Evolutionary conservation across 1,284 basidiomycete genomes (phyloP).

Genomic region (Paramarasmius palmivorus): DNA sequence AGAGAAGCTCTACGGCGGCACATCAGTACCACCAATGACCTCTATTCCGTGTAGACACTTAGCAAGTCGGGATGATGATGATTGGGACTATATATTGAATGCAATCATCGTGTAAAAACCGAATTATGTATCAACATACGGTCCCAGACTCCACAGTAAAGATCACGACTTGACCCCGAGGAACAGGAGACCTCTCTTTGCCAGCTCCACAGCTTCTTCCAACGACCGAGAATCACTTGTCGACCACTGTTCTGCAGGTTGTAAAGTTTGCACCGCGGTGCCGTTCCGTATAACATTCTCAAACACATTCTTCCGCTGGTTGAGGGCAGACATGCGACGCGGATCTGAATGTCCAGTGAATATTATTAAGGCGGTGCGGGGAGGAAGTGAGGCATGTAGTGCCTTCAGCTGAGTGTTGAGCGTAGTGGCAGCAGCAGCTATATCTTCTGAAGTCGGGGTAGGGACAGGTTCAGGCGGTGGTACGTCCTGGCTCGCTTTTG

Average conservation of each 20-base stretch:
- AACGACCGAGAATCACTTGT: slow-evolving; percentile 73
- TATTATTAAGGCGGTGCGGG: slow-evolving; percentile 79
- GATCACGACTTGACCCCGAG: slow-evolving; percentile 63
- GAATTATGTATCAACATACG: neutral
- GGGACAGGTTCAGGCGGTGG: slow-evolving; percentile 30
- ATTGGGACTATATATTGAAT: slow-evolving; percentile 65
- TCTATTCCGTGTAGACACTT: slow-evolving; percentile 55
- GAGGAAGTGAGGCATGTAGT: slow-evolving; percentile 70
- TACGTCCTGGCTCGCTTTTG: slow-evolving; percentile 42
- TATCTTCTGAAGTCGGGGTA: slow-evolving; percentile 34
- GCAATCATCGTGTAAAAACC: slow-evolving; percentile 21
- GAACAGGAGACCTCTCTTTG: slow-evolving; percentile 82
- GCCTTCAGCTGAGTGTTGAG: slow-evolving; percentile 64
- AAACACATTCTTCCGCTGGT: slow-evolving; percentile 68
- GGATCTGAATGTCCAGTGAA: slow-evolving; percentile 90
- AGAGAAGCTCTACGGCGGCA: slow-evolving; percentile 21
- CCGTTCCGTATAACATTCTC: slow-evolving; percentile 68
- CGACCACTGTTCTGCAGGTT: slow-evolving; percentile 62
- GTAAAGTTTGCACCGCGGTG: slow-evolving; percentile 48
- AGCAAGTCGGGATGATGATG: slow-evolving; percentile 37
- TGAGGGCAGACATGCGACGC: slow-evolving; percentile 70
- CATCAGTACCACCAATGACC: slow-evolving; percentile 43
- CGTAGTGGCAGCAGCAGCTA: slow-evolving; percentile 37
- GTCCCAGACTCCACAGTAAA: neutral
- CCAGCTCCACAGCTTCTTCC: slow-evolving; percentile 76